Percentiles rank a stretch among this genome's conserved stretches.
These are phyloP conservation scores for Limtongia smithiae DNA, from an alignment of 805 yeast species.

Conservation along the genomic window DNA sequence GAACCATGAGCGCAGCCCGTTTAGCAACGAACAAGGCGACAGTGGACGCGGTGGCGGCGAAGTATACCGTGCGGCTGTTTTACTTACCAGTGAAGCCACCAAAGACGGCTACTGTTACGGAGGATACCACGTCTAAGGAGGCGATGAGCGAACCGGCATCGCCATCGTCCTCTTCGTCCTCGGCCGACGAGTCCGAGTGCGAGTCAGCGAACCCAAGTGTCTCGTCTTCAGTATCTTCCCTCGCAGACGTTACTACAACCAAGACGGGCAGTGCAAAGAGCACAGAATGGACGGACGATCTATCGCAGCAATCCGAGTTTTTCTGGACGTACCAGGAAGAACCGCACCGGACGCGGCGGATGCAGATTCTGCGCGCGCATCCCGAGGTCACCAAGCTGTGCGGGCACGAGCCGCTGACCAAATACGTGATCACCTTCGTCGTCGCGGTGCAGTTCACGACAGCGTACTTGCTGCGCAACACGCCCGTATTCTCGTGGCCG, in stretches of 20 bases:
- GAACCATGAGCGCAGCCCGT: no score
- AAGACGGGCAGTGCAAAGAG: not conserved
- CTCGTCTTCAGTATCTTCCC: slow-evolving; percentile 7
- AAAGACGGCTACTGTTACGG: not conserved
- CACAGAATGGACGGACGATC: slow-evolving; percentile 3
- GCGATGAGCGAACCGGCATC: not conserved
- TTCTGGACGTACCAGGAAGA: slow-evolving; percentile 81
- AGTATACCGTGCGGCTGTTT: slow-evolving; percentile 10
- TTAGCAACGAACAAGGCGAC: no score
- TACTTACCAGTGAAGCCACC: slow-evolving; percentile 20
- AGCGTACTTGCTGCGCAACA: slow-evolving; percentile 60
- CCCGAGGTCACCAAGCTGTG: slow-evolving; percentile 74
- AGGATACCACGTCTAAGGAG: not conserved
- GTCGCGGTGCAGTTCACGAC: slow-evolving; percentile 62
- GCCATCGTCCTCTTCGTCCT: slow-evolving; percentile 1
- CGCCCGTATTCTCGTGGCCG: slow-evolving; percentile 49
- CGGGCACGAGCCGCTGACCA: slow-evolving; percentile 84
- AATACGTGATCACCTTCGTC: slow-evolving; percentile 65
- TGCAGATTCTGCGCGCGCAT: slow-evolving; percentile 64
- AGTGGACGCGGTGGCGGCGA: not conserved
- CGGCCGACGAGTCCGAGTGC: slow-evolving; percentile 5
- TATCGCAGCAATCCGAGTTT: slow-evolving; percentile 46
- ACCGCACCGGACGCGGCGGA: slow-evolving; percentile 74
- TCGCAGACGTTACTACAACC: slow-evolving; percentile 1
- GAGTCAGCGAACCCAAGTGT: not conserved